phyloP scores from a whole-genome alignment of 768 basidiomycete genomes.

The Galerina sulciceps region DNA sequence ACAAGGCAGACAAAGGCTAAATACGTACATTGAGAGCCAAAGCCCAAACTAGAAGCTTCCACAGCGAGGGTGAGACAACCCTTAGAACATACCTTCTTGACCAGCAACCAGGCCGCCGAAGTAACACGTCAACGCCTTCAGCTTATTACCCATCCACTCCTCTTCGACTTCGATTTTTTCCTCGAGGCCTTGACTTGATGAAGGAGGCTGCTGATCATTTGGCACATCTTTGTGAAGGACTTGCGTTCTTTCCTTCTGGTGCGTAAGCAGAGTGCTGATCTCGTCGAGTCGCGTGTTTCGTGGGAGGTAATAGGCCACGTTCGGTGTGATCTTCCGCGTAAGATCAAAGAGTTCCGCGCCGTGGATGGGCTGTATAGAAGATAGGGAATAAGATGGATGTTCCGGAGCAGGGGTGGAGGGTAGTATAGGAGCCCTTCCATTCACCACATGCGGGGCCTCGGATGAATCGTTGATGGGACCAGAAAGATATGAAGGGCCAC shows the following conservation, averaged over 20 bases:
- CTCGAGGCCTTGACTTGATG: background rate
- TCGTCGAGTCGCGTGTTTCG: constrained; percentile 79
- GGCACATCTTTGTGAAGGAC: background rate
- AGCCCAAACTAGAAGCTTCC: no score
- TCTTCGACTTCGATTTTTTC: constrained; percentile 92
- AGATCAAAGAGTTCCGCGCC: constrained; percentile 84
- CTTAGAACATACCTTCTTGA: constrained; percentile 64
- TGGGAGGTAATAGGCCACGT: constrained; percentile 91
- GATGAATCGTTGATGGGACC: constrained; percentile 28
- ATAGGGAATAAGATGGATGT: constrained; percentile 68
- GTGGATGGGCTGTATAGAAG: constrained; percentile 76
- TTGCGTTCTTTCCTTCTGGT: constrained; percentile 7
- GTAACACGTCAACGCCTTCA: constrained; percentile 95
- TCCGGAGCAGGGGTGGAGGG: constrained; percentile 18
- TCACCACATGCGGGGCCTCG: background rate
- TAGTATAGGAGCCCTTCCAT: background rate
- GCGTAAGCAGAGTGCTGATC: constrained; percentile 47
- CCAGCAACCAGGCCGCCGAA: constrained; percentile 82
- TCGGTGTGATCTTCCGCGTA: constrained; percentile 70
- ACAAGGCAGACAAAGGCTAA: no score
- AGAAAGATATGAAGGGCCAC: constrained; percentile 76
- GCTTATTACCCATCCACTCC: constrained; percentile 92
- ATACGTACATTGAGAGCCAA: no score
- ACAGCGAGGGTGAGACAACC: no score
- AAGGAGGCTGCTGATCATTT: background rate